Evolutionary conservation across 75 land plant species (phyloP).

Genomic region (Cunninghamia lanceolata): DNA sequence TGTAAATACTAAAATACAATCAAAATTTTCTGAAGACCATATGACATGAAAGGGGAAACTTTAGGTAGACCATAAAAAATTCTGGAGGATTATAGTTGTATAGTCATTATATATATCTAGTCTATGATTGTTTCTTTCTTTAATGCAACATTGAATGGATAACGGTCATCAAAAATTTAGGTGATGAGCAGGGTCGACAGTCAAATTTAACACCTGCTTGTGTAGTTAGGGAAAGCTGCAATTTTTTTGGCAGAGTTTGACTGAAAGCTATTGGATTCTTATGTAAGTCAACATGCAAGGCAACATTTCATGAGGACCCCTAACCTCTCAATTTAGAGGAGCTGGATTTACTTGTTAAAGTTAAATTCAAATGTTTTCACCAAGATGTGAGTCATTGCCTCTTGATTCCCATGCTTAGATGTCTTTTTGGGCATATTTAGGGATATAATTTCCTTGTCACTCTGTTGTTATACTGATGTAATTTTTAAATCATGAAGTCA

Average conservation of each 20-base stretch:
- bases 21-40: no score
- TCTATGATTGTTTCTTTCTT: no score
- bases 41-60: no score
- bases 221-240: neutral
- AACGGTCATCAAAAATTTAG: no score
- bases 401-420: neutral
- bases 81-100: no score
- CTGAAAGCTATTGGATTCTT: neutral
- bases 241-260: neutral
- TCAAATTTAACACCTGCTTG: no score
- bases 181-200: no score
- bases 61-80: no score
- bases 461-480: neutral
- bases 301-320: neutral
- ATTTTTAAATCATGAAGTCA: no score
- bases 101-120: no score
- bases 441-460: neutral
- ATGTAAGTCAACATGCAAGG: neutral
- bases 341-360: neutral
- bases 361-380: neutral
- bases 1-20: no score
- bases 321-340: neutral
- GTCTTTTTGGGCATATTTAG: neutral
- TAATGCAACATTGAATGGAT: no score
- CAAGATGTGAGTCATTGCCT: neutral